Base-by-base conservation (phyloP, 768 basidiomycete species). In the Cubamyces lactineus region DNA sequence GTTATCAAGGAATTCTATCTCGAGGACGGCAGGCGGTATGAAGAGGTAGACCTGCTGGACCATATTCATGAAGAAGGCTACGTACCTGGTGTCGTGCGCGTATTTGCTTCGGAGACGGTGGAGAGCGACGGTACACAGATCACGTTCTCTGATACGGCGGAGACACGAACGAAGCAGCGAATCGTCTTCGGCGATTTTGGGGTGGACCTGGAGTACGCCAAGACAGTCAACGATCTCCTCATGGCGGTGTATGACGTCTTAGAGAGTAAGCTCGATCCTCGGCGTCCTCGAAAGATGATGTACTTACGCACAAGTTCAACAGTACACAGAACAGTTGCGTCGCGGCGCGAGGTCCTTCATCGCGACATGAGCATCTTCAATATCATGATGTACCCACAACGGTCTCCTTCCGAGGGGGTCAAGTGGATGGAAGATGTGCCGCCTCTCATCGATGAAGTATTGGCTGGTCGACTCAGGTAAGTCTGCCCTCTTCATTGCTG, bases 1-100 rank as follows among this genome's bases (percentile, higher is more conserved):
- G n/a, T 58, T 13, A 41, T 58, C 48, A 49, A 51, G 24, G 57
- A 58, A 3, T 38, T 5, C 1, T 50, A 50, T 34, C 17, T 34
- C 6, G 34, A 52, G 21, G 15, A 13, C 15, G n/a, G 8, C 19
- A 15, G 58, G n/a, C 45, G 66, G 40, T 26, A 81, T 81, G 80
- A 82, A 78, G 82, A 82, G 77, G 81, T 78, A 80, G 80, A 78
- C 78, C 79, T 28, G 7, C 19, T 57, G 1, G 5, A 12, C 4
- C 39, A 49, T 2, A 42, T 50, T 39, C 57, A 58, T 21, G 39
- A 19, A 1, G 48, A 50, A 0, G 57, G 57, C 1, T 38, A 16
- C 11, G n/a, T 50, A 9, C 57, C 47, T 4, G 57, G 57, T 12
- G 23, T 58, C 16, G 48, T 58, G 7, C 47, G 57, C 7, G 4